Evolutionary conservation across 768 basidiomycete species (phyloP).

Genomic region (Royoungia palumana): DNA sequence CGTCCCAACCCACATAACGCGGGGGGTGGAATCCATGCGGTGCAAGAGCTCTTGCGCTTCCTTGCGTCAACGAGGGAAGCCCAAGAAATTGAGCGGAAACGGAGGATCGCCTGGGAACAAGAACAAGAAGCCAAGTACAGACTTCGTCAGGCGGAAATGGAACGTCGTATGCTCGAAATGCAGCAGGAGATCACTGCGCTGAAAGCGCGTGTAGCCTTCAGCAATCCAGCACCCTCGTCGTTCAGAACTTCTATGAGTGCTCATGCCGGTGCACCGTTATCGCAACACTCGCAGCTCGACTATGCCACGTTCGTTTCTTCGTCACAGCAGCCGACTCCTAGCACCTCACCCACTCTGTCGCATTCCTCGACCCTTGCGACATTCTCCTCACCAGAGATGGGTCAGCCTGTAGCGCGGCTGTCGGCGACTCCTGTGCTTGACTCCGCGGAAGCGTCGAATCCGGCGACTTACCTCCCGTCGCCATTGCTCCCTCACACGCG

Average conservation of each 20-base stretch:
- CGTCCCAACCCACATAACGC: conserved; percentile 33
- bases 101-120: conserved; percentile 64
- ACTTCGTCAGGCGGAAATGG: conserved; percentile 57
- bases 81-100: conserved; percentile 56
- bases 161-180: conserved; percentile 52
- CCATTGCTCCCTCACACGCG: conserved; percentile 15
- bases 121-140: conserved; percentile 60
- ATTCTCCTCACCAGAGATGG: conserved; percentile 11
- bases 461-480: conserved; percentile 10
- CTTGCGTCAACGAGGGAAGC: conserved; percentile 55
- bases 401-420: conserved; percentile 12
- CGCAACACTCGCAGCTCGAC: conserved; percentile 10
- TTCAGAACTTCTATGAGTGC: background rate
- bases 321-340: conserved; percentile 30
- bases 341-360: conserved; percentile 27
- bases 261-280: background rate
- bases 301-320: conserved; percentile 2
- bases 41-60: conserved; percentile 61
- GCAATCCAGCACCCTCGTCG: conserved; percentile 10
- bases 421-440: conserved; percentile 3
- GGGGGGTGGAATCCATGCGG: conserved; percentile 40
- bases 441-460: conserved; percentile 3
- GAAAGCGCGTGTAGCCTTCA: conserved; percentile 36
- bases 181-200: conserved; percentile 50
- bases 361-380: conserved; percentile 28